Evolutionary conservation across 2,329 filamentous ascomycete species (phyloP).

Genomic region (Cercospora janseana): DNA sequence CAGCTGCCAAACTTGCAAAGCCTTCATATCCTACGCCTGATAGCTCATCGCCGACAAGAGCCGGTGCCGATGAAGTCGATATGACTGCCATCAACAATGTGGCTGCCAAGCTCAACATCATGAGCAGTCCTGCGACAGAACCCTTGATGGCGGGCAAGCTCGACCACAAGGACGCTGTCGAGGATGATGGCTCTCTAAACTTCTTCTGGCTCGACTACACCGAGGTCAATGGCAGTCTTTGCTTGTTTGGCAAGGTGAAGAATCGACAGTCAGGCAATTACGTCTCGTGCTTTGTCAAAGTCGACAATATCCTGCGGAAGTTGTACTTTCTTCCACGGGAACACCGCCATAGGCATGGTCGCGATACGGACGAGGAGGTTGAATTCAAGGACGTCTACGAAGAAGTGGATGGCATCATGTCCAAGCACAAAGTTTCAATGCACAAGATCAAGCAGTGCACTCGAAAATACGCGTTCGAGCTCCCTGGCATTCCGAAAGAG

Average conservation of each 20-base stretch:
- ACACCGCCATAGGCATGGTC: conserved; percentile 56
- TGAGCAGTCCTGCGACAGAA: conserved; percentile 71
- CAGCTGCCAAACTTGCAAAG: conserved; percentile 70
- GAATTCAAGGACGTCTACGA: conserved; percentile 85
- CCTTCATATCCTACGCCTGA: conserved; percentile 66
- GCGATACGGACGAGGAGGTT: conserved; percentile 72
- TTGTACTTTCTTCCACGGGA: conserved; percentile 88
- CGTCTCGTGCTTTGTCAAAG: conserved; percentile 91
- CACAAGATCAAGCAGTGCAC: conserved; percentile 91
- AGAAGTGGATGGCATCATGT: conserved; percentile 87
- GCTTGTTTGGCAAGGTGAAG: conserved; percentile 92
- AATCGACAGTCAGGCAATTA: conserved; percentile 78
- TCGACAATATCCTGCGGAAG: conserved; percentile 91
- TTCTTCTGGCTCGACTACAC: conserved; percentile 98
- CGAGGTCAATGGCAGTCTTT: conserved; percentile 86
- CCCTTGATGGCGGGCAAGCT: conserved; percentile 72
- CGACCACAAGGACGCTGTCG: conserved; percentile 78
- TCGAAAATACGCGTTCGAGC: conserved; percentile 93
- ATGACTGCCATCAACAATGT: conserved; percentile 89
- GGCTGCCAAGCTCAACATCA: conserved; percentile 79
- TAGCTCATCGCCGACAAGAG: conserved; percentile 71
- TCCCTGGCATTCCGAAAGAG: conserved; percentile 82
- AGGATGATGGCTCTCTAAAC: conserved; percentile 84
- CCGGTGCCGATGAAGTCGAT: conserved; percentile 56
- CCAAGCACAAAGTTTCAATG: conserved; percentile 76